Percentiles rank a stretch among this genome's conserved stretches.
Conservation (phyloP, 2,329 filamentous ascomycete genomes). For the Nemania bipapillata region DNA sequence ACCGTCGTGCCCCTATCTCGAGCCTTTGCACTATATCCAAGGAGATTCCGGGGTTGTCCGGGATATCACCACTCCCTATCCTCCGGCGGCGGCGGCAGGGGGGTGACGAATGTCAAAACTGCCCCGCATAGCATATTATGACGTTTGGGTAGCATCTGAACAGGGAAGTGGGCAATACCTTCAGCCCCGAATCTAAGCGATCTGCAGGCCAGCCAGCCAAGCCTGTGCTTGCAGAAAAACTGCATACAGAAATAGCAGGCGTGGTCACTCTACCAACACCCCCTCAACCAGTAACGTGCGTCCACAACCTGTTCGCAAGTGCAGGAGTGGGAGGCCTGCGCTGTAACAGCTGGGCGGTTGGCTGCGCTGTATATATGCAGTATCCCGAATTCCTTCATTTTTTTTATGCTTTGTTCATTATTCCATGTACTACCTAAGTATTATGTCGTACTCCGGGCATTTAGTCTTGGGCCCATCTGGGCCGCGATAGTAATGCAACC, state of each 20-base stretch:
- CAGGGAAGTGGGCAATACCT: conserved; percentile 18
- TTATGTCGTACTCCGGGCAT: conserved; percentile 8
- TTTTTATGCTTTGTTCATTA: background rate
- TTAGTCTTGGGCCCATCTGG: conserved; percentile 9
- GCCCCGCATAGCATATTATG: conserved; percentile 8
- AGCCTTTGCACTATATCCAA: background rate
- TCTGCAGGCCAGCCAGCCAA: conserved; percentile 19
- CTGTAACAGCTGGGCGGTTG: conserved; percentile 11
- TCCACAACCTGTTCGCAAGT: background rate
- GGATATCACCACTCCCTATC: conserved; percentile 3
- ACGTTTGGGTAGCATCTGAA: conserved; percentile 22
- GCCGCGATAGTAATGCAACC: conserved; percentile 12
- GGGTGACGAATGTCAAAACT: background rate
- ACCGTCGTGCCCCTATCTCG: background rate
- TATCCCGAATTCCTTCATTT: background rate
- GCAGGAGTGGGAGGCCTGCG: conserved; percentile 13
- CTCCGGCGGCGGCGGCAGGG: conserved; percentile 9
- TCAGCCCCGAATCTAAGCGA: conserved; percentile 33
- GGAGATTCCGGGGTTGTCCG: conserved; percentile 1
- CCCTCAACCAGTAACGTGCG: conserved; percentile 12
- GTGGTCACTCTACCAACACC: conserved; percentile 1
- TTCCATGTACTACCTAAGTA: too few species aligned
- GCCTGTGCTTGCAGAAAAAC: conserved; percentile 10
- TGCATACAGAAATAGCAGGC: conserved; percentile 19
- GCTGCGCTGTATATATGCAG: background rate